Evolutionary conservation across 2,329 filamentous ascomycete species (phyloP), one percentile per base, ranked within the genome.

Genomic region (Pestalotiopsis sp.): DNA sequence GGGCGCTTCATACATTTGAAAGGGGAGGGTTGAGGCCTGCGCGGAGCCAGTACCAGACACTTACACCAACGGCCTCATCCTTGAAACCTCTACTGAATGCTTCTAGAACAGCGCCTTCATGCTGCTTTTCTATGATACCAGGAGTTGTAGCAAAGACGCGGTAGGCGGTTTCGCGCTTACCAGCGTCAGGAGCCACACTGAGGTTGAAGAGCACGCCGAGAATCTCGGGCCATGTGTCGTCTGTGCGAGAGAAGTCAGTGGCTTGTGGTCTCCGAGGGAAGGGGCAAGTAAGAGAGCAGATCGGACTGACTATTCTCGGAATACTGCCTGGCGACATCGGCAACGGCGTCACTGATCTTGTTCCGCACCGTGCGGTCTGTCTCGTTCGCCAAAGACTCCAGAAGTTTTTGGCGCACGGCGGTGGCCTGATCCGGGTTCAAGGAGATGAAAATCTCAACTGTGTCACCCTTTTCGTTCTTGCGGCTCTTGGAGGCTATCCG

Each of bases 261-360:
- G 13, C 22, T 39, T 26, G 22, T 7, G 14, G 26, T 14, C 35
- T 44, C 35, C 14, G 20, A 30, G 38, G 30, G 20, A 26, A 13
- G 24, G 3, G 56, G 24, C n/a, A 58, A 11, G 6, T 11, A 58
- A 26, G 56, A 26, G 56, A 14, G 30, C 13, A 20, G 35, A 17
- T 48, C 52, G 65, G 55, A 76, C 90, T 79, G 86, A 97, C 94
- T 91, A 76, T 92, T 94, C 75, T 98, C 96, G 58, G 93, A 92
- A 81, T 98, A 98, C 82, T 99, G 94, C 75, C 96, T 90, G 58
- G 95, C 96, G 69, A 99, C 86, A 81, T 99, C 96, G 26, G 96
- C 96, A 70, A 98, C 92, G n/a, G 95, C 94, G 81, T 99, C 96
- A 74, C 94, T 96, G 77, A 98, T 92, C 81, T 99, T 99, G 83